Percentiles rank a stretch among this genome's conserved stretches.
Conservation (phyloP, 2,329 filamentous ascomycete species). For the Cladosporium sp. region DNA sequence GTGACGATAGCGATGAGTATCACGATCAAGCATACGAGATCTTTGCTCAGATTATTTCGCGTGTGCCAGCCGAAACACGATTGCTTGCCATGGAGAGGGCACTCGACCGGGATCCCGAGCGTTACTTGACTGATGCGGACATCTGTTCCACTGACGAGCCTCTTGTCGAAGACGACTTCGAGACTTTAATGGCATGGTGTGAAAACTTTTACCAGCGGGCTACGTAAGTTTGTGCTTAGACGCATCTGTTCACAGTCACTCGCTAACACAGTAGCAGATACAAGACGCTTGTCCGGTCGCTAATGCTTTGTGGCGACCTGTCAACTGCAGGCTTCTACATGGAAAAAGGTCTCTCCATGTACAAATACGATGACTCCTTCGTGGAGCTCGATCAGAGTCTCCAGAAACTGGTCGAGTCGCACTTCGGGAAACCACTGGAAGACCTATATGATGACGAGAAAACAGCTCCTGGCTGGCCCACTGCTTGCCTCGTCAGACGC, state of each 20-base stretch:
- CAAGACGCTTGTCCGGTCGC: constrained; percentile 9
- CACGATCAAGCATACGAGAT: constrained; percentile 64
- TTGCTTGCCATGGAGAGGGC: constrained; percentile 13
- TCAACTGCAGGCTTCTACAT: constrained; percentile 18
- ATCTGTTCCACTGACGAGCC: constrained; percentile 9
- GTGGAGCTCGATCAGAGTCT: constrained; percentile 11
- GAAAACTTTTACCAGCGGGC: constrained; percentile 17
- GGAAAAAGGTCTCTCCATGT: constrained; percentile 12
- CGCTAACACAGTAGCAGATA: not conserved
- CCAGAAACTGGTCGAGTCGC: not conserved
- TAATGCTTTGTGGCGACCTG: constrained; percentile 18
- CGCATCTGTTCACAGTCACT: not conserved
- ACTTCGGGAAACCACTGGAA: constrained; percentile 6
- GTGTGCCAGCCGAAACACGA: constrained; percentile 9
- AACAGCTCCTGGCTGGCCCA: constrained; percentile 57
- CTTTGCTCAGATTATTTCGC: constrained; percentile 12
- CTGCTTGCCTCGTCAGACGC: constrained; percentile 67
- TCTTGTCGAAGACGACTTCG: constrained; percentile 11
- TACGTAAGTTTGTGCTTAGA: not conserved
- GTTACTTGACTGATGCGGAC: constrained; percentile 13
- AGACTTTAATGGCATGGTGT: constrained; percentile 15
- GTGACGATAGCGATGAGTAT: constrained; percentile 79
- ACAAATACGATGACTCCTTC: constrained; percentile 16
- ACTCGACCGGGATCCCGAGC: constrained; percentile 11
- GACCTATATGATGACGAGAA: constrained; percentile 17